Evolutionary conservation across 2,329 filamentous ascomycete genomes (phyloP).

Genomic region (Trichoderma citrinoviride): DNA sequence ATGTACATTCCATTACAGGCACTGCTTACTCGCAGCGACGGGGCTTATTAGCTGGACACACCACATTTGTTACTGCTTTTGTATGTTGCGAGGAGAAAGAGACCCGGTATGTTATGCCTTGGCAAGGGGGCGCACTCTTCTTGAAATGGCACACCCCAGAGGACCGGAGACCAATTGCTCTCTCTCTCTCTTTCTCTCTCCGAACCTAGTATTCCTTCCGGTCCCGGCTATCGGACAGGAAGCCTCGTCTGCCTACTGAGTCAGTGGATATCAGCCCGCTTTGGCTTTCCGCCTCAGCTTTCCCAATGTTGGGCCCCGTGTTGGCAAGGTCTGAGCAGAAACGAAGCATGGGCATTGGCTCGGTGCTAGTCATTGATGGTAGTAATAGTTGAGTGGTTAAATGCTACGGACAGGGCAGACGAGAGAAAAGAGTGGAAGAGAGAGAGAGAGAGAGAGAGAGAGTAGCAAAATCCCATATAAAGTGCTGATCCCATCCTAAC

Average conservation of each 20-base stretch:
- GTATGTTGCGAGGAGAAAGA: constrained; percentile 5
- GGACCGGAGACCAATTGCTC: not conserved
- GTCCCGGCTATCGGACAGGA: constrained; percentile 10
- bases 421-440: not conserved
- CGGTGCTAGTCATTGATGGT: not conserved
- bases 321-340: no score
- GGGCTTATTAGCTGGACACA: not conserved
- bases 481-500: not conserved
- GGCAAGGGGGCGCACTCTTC: not conserved
- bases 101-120: not conserved
- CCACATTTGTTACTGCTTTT: constrained; percentile 8
- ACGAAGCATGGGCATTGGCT: constrained; percentile 1
- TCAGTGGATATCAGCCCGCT: not conserved
- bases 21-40: no score
- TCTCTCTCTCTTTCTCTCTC: not conserved
- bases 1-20: no score
- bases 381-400: no score
- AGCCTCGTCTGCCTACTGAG: not conserved
- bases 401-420: no score
- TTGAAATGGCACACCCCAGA: not conserved
- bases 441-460: not conserved
- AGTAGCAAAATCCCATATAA: not conserved
- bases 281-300: constrained; percentile 4
- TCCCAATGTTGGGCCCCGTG: not conserved
- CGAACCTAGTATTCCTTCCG: not conserved